Conservation (phyloP, 169 alveolate genomes). For the Plasmodium blacklocki region DNA sequence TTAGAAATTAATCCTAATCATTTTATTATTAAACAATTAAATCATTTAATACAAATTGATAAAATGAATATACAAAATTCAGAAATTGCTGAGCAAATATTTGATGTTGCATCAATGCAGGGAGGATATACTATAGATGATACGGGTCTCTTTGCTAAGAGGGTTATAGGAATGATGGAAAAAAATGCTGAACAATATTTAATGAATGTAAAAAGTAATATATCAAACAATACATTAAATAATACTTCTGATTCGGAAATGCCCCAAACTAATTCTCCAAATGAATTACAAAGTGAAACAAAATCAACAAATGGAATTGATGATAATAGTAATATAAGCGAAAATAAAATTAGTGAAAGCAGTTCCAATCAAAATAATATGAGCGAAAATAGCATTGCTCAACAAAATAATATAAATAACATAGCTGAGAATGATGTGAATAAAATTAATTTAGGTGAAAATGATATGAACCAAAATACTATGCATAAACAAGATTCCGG, state of each 20-base stretch:
- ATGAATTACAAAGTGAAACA: not conserved
- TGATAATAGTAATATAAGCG: not conserved
- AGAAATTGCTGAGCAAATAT: slow-evolving; percentile 85
- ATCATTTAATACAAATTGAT: slow-evolving; percentile 84
- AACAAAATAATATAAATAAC: not conserved
- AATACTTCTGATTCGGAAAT: not conserved
- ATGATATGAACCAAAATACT: slow-evolving; percentile 5
- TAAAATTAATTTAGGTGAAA: slow-evolving; percentile 5
- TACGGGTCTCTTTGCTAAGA: slow-evolving; percentile 86
- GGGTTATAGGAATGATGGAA: slow-evolving; percentile 86
- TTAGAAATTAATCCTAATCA: slow-evolving; percentile 96
- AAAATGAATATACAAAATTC: slow-evolving; percentile 79
- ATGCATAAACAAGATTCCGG: slow-evolving; percentile 11
- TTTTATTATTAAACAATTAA: slow-evolving; percentile 92
- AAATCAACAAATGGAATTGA: too few species aligned
- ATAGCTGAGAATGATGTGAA: slow-evolving; percentile 3
- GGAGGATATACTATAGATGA: slow-evolving; percentile 90
- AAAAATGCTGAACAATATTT: slow-evolving; percentile 82
- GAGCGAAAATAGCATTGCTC: not conserved
- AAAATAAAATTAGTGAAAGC: not conserved
- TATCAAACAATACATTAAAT: slow-evolving; percentile 6
- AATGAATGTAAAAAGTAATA: slow-evolving; percentile 53
- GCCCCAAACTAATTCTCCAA: slow-evolving; percentile 14
- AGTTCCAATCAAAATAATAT: not conserved
- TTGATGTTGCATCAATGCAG: slow-evolving; percentile 87